A percentile compares a stretch with the other conserved stretches of the same genome.
These are phyloP conservation scores for Petunia secreta DNA, from an alignment of 257 asterid genomes.

Conservation along the genomic window DNA sequence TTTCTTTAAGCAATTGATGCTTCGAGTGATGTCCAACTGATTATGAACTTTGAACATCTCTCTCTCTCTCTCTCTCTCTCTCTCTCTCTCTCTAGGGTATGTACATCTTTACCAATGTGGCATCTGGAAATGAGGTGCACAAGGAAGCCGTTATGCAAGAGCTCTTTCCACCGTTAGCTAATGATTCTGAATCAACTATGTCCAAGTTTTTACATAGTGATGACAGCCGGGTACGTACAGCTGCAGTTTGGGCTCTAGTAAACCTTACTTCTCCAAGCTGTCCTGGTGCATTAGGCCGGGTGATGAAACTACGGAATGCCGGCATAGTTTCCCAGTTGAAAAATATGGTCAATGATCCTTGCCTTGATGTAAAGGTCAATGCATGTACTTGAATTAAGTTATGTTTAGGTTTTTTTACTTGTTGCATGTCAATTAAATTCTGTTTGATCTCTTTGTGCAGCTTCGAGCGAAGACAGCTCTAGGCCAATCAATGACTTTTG, in stretches of 20 bases:
- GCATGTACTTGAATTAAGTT: conserved; percentile 22
- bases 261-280: conserved; percentile 76
- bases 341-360: conserved; percentile 75
- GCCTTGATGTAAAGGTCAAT: conserved; percentile 88
- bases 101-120: conserved; percentile 74
- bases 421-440: conserved; percentile 28
- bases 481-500: conserved; percentile 58
- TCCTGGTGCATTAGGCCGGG: conserved; percentile 64
- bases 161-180: conserved; percentile 53
- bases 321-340: conserved; percentile 71
- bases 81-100: conserved; percentile 50
- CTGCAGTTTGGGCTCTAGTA: conserved; percentile 77
- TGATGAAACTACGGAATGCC: conserved; percentile 55
- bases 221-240: conserved; percentile 72
- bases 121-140: conserved; percentile 89
- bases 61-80: not conserved
- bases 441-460: conserved; percentile 45
- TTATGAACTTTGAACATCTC: not conserved
- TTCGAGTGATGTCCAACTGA: not conserved
- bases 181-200: conserved; percentile 48
- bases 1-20: not conserved
- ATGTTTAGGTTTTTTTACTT: conserved; percentile 18
- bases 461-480: conserved; percentile 71
- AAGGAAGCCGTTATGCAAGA: conserved; percentile 83
- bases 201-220: conserved; percentile 66